Conservation (phyloP, 202 grass and related monocot genomes). For the Carex arenaria region DNA sequence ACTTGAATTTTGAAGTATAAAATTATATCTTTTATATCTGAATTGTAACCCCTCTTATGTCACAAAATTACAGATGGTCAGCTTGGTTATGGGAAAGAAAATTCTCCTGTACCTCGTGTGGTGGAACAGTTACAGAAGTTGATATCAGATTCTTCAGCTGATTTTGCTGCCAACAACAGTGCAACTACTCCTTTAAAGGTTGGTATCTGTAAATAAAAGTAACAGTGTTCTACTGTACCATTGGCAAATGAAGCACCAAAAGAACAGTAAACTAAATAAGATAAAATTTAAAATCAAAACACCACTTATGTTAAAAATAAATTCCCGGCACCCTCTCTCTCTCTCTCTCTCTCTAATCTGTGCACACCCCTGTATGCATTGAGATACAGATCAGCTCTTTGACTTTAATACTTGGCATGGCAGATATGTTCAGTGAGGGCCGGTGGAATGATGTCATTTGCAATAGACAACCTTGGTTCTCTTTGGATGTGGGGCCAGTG, state of each 20-base stretch:
- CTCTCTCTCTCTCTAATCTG: not conserved
- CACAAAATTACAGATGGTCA: slow-evolving; percentile 77
- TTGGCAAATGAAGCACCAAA: not conserved
- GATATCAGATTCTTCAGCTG: slow-evolving; percentile 41
- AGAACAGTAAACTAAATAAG: not conserved
- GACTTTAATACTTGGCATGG: slow-evolving; percentile 1
- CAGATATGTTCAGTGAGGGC: slow-evolving; percentile 78
- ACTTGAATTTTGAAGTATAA: not conserved
- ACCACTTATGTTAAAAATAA: not conserved
- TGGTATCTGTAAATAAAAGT: not conserved
- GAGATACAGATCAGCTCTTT: not conserved
- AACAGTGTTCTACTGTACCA: not conserved
- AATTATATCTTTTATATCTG: not conserved
- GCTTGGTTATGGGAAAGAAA: slow-evolving; percentile 70
- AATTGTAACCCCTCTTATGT: slow-evolving; percentile 30
- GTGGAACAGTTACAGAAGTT: slow-evolving; percentile 76
- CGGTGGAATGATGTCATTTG: slow-evolving; percentile 98
- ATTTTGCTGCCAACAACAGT: slow-evolving; percentile 14
- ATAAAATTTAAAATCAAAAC: not conserved
- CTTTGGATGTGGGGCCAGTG: slow-evolving; percentile 96
- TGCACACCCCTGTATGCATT: not conserved
- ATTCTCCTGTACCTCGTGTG: slow-evolving; percentile 65
- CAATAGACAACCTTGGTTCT: slow-evolving; percentile 82
- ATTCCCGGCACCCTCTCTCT: too few relatives aligned
- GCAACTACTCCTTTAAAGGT: slow-evolving; percentile 51